Conservation (phyloP, 208 protist genomes). For the Tritrichomonas foetus region DNA sequence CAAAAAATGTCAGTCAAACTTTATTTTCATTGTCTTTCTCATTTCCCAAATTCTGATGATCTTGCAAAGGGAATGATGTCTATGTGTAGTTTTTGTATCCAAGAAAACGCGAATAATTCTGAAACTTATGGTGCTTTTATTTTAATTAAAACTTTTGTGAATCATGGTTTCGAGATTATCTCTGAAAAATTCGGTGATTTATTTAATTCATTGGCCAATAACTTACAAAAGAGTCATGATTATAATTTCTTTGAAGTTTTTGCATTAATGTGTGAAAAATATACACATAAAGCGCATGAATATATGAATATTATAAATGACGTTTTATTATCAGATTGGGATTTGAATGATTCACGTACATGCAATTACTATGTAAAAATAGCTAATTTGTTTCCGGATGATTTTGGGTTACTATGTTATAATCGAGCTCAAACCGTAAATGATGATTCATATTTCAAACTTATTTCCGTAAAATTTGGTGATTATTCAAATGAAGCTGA, state of each 20-base stretch:
- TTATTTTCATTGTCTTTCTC: neutral
- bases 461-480: neutral
- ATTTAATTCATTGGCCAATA: neutral
- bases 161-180: neutral
- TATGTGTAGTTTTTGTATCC: neutral
- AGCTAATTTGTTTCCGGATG: no score
- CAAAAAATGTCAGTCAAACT: neutral
- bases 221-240: neutral
- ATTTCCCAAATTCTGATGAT: neutral
- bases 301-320: neutral
- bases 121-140: neutral
- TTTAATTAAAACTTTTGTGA: neutral
- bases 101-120: neutral
- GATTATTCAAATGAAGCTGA: neutral
- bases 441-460: neutral
- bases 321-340: neutral
- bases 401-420: no score
- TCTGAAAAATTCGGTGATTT: neutral
- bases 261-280: neutral
- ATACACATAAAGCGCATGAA: neutral
- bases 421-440: no score
- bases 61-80: neutral
- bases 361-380: no score
- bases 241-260: neutral
- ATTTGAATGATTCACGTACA: no score